phyloP scores from a whole-genome alignment of 2,329 filamentous ascomycete genomes.

The Sclerotinia subarctica region DNA sequence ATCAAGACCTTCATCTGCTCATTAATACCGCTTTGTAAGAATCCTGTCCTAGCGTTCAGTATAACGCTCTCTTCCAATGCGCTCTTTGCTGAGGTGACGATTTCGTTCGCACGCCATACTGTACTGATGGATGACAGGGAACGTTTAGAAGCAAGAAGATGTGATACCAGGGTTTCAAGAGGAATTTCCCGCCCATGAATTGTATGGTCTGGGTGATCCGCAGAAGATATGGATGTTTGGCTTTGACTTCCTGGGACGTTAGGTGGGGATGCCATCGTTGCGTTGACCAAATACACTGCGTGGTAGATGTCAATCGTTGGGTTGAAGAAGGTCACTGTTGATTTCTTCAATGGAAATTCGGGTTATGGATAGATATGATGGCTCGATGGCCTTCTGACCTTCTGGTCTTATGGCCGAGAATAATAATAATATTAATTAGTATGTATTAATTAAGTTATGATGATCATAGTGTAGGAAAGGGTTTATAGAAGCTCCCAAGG shows the following conservation, averaged over 20 bases:
- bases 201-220: constrained; percentile 28
- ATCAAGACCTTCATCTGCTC: constrained; percentile 54
- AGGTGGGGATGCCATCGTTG: constrained; percentile 16
- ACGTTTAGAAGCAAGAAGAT: constrained; percentile 83
- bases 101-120: constrained; percentile 82
- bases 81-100: constrained; percentile 71
- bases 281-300: background rate
- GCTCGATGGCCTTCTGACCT: too few relatives aligned
- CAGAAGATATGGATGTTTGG: constrained; percentile 32
- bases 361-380: background rate
- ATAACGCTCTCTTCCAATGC: constrained; percentile 77
- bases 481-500: background rate
- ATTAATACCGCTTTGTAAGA: constrained; percentile 60
- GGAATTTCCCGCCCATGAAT: constrained; percentile 37
- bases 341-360: background rate
- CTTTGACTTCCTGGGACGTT: constrained; percentile 25
- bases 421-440: background rate
- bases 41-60: constrained; percentile 66
- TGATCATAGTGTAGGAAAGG: background rate
- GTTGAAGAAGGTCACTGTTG: background rate
- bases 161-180: constrained; percentile 75
- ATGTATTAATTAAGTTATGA: background rate
- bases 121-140: constrained; percentile 80
- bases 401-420: too few relatives aligned
- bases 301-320: background rate